phyloP scores from a whole-genome alignment of 495 filamentous ascomycete genomes.

The Pseudevernia furfuracea region DNA sequence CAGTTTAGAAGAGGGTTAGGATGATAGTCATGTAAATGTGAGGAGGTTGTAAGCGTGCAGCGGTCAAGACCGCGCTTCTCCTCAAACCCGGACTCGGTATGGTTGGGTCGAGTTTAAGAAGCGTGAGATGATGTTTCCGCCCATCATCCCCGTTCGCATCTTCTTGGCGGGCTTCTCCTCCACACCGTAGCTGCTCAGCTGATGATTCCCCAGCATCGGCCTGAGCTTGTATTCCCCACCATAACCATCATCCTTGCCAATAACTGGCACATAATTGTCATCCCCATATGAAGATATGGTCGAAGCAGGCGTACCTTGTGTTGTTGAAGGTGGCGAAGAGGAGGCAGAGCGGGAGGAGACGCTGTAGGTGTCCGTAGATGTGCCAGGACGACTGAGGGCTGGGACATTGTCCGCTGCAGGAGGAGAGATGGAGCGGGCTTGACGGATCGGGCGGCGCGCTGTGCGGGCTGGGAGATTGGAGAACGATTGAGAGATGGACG shows the following conservation, averaged over 20 bases:
- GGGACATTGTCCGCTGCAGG: constrained; percentile 45
- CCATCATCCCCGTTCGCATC: constrained; percentile 21
- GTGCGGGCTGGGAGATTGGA: constrained; percentile 29
- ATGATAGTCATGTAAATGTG: constrained; percentile 1
- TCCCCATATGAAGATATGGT: constrained; percentile 23
- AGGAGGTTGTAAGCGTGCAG: background rate
- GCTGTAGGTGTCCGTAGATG: constrained; percentile 39
- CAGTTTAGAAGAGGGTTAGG: background rate
- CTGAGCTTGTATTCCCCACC: constrained; percentile 21
- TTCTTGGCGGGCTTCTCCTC: constrained; percentile 28
- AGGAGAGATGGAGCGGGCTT: constrained; percentile 44
- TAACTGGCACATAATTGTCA: constrained; percentile 21
- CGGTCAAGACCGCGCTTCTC: background rate
- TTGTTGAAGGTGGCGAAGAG: constrained; percentile 39
- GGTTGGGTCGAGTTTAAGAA: constrained; percentile 24
- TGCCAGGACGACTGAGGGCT: constrained; percentile 35
- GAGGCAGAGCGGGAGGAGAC: constrained; percentile 43
- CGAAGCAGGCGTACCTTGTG: constrained; percentile 31
- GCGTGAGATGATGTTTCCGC: constrained; percentile 25
- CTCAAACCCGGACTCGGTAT: constrained; percentile 15
- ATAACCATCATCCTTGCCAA: constrained; percentile 19
- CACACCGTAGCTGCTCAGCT: constrained; percentile 18
- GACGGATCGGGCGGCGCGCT: constrained; percentile 33
- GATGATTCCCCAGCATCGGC: constrained; percentile 22
- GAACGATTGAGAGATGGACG: constrained; percentile 35